phyloP scores from a whole-genome alignment of 2,329 filamentous ascomycete genomes.

The Ambrosiella beaveri region DNA sequence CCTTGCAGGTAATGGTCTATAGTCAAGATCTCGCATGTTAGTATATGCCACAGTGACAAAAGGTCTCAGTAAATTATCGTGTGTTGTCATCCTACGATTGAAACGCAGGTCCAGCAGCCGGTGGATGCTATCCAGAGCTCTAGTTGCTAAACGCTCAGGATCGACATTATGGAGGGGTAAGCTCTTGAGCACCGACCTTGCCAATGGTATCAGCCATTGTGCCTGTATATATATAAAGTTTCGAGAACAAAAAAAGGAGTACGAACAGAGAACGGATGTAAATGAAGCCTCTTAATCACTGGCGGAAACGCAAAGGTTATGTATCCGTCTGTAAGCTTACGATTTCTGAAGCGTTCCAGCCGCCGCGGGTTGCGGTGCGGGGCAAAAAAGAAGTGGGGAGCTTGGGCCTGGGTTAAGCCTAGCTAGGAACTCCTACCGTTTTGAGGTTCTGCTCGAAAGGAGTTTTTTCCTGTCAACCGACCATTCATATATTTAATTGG shows the following conservation, averaged over 20 bases:
- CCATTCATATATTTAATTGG: no score
- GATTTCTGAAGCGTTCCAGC: neutral
- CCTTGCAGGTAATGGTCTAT: slow-evolving; percentile 91
- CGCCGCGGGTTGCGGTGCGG: neutral
- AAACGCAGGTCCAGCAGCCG: slow-evolving; percentile 1
- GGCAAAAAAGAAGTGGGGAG: neutral
- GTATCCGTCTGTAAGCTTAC: neutral
- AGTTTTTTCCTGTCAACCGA: neutral
- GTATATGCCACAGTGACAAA: neutral
- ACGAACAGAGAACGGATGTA: neutral
- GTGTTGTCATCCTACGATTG: neutral
- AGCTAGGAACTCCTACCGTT: neutral
- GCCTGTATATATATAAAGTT: neutral
- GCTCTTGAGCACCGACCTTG: slow-evolving; percentile 1
- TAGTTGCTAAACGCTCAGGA: neutral
- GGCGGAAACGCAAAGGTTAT: slow-evolving; percentile 3
- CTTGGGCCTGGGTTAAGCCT: neutral
- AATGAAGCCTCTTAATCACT: neutral
- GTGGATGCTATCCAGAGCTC: neutral
- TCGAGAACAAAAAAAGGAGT: neutral
- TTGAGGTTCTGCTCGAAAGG: neutral
- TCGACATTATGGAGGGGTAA: neutral
- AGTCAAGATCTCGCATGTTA: neutral
- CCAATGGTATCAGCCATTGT: slow-evolving; percentile 14
- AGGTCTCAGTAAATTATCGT: neutral